Evolutionary conservation across 306 rosid species (phyloP).

Genomic region (Cucurbita moschata): DNA sequence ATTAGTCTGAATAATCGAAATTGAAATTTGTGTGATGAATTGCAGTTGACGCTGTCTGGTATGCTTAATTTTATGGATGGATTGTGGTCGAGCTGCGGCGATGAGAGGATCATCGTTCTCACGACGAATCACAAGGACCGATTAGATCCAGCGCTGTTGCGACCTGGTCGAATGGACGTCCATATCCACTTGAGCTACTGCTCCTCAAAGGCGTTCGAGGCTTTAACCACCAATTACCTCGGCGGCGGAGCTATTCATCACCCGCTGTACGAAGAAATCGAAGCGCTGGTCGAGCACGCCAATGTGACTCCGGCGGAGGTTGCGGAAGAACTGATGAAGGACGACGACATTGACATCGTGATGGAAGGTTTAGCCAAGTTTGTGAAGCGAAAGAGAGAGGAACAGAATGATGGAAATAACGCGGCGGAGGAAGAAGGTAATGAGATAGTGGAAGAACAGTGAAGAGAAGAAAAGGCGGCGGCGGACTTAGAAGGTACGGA

Average conservation of each 20-base stretch:
- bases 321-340: conserved; percentile 41
- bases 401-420: neutral
- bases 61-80: conserved; percentile 19
- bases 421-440: neutral
- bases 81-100: conserved; percentile 50
- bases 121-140: conserved; percentile 45
- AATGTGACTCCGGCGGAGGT: conserved; percentile 39
- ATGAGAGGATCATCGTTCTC: conserved; percentile 40
- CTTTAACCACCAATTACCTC: conserved; percentile 35
- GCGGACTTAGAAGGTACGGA: neutral
- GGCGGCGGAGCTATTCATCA: conserved; percentile 12
- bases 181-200: conserved; percentile 43
- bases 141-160: conserved; percentile 38
- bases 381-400: conserved; percentile 11
- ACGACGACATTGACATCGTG: conserved; percentile 21
- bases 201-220: conserved; percentile 22
- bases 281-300: conserved; percentile 14
- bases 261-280: conserved; percentile 12
- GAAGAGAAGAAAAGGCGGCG: neutral
- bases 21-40: neutral
- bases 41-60: neutral
- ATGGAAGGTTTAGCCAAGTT: conserved; percentile 15
- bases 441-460: neutral
- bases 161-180: conserved; percentile 53
- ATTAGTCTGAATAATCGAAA: neutral